Percentiles rank a stretch among this genome's conserved stretches.
phyloP scores from a whole-genome alignment of 768 basidiomycete species.

The Crucibulum laeve region DNA sequence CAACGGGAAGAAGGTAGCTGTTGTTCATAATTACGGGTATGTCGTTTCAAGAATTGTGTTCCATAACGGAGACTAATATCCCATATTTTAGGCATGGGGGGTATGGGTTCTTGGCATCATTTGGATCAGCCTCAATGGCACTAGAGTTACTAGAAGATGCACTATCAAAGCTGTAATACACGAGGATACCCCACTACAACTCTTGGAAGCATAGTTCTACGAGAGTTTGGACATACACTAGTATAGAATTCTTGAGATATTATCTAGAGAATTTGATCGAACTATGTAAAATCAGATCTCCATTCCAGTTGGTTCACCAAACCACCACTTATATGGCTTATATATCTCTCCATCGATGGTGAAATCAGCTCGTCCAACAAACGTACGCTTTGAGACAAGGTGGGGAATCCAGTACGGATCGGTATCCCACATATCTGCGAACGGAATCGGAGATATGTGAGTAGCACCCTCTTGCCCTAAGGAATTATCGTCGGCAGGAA shows the following conservation, averaged over 20 bases:
- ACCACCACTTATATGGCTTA: conserved; percentile 42
- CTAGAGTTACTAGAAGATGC: conserved; percentile 41
- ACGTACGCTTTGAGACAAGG: conserved; percentile 36
- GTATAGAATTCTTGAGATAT: background rate
- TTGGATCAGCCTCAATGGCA: conserved; percentile 56
- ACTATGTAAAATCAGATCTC: background rate
- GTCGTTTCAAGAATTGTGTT: conserved; percentile 14
- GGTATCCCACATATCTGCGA: conserved; percentile 54
- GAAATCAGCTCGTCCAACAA: conserved; percentile 44
- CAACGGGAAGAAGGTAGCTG: conserved; percentile 20
- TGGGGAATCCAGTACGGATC: conserved; percentile 70
- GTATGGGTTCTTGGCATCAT: conserved; percentile 59
- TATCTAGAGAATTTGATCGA: background rate
- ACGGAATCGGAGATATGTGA: conserved; percentile 47
- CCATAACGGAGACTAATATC: background rate
- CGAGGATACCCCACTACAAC: background rate
- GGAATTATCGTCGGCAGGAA: conserved; percentile 12
- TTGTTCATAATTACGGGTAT: conserved; percentile 66
- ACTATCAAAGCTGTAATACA: conserved; percentile 14
- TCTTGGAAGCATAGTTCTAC: background rate
- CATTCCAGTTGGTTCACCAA: conserved; percentile 9
- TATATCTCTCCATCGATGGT: conserved; percentile 23
- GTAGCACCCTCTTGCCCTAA: conserved; percentile 2
- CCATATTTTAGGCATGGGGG: conserved; percentile 47
- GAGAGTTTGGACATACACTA: background rate